Evolutionary conservation across 2,329 filamentous ascomycete species (phyloP).

Genomic region (Aspergillus eucalypticola): DNA sequence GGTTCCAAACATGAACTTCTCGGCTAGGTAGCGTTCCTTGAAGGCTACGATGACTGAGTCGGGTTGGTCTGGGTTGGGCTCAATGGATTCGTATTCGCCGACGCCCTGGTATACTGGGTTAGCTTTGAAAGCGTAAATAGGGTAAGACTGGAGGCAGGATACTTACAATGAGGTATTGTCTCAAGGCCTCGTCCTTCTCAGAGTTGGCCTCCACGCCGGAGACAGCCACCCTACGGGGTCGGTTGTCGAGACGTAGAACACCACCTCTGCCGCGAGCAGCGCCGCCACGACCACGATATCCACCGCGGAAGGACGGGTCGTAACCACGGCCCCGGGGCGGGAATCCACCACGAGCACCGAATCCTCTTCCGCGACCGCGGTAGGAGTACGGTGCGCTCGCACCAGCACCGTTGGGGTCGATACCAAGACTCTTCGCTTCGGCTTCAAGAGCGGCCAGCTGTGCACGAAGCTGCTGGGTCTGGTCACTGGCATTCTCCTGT

Average conservation of each 20-base stretch:
- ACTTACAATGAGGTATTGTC: conserved; percentile 57
- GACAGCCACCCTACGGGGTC: conserved; percentile 56
- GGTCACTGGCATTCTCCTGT: conserved; percentile 44
- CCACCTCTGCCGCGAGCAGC: conserved; percentile 46
- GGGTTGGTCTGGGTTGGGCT: conserved; percentile 41
- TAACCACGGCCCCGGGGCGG: conserved; percentile 44
- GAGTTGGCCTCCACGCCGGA: conserved; percentile 50
- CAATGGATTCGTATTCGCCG: conserved; percentile 50
- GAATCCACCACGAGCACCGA: conserved; percentile 42
- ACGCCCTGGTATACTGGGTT: conserved; percentile 38
- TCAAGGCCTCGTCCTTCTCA: conserved; percentile 56
- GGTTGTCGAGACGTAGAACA: conserved; percentile 60
- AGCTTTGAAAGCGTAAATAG: not conserved
- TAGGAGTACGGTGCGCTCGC: conserved; percentile 34
- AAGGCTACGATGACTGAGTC: conserved; percentile 47
- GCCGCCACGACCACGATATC: conserved; percentile 47
- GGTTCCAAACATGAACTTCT: conserved; percentile 54
- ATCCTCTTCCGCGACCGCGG: conserved; percentile 40
- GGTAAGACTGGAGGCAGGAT: not conserved
- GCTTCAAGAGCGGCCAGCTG: conserved; percentile 58
- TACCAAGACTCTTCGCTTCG: conserved; percentile 56
- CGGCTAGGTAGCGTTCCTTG: conserved; percentile 54
- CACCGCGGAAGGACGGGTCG: conserved; percentile 41
- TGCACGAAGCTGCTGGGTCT: conserved; percentile 55
- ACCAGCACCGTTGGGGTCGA: conserved; percentile 45